Base-by-base conservation (phyloP, 2,329 filamentous ascomycete genomes). In the Nannizziopsis arthrosporioides region DNA sequence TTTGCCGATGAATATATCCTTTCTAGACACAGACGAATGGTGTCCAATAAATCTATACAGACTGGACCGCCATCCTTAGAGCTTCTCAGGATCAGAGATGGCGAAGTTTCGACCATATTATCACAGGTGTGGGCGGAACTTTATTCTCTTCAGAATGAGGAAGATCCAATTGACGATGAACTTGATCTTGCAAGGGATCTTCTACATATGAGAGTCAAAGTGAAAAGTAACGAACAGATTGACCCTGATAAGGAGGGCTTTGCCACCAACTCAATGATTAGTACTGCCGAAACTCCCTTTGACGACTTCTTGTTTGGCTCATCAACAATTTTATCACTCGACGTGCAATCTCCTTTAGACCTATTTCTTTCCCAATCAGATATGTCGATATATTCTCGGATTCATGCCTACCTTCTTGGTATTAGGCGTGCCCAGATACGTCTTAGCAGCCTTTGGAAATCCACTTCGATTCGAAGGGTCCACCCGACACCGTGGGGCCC, bases 391-490 rank as follows among this genome's bases (percentile, higher is more conserved):
- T 98, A 96, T 64, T 84, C 87, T 0, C 75, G 75, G n/a, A 82
- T 95, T 52, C 88, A 93, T 62, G 77, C 86, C 1, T 96, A 95
- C 57, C 76, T 98, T 0, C 70, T 95, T 8, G 84, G 86, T 0
- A 81, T 96, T 53, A 82, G 87, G 45, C 80, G 89, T 50, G 85
- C 88, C 2, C 88, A 95, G 61, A 78, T 94, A 12, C 82, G 85
- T 34, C 73, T 96, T 1, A 84, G 85, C 1, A 80, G 85, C 55
- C 69, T 96, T 1, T 96, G 92, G 89, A 89, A 87, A 61, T 81
- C 85, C 53, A 86, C 82, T 4, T 78, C 80, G 1, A 76, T 94
- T 42, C 78, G 90, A 42, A 77, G 85, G 54, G 82, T 85, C 55
- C 79, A 90, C 61, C 85, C 85, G 6, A 75, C 83, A 4, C 84